Base-by-base conservation (phyloP, 1,284 basidiomycete species). In the Lignosus rhinocerotis region DNA sequence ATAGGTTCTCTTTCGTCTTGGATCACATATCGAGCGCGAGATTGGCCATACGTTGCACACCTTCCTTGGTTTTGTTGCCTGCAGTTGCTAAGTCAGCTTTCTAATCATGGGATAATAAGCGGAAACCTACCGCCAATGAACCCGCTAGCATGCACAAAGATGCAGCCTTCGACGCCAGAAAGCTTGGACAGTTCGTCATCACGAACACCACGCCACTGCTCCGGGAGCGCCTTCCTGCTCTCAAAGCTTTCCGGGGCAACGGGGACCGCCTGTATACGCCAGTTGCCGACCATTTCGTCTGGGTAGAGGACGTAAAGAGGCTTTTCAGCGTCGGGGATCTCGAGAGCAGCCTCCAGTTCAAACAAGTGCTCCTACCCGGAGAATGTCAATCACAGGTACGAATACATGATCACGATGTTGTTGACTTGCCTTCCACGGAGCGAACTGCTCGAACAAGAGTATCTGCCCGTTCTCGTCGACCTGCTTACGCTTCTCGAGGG, bases 181-280 rank as follows among this genome's bases (percentile, higher is more conserved):
- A 86, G 75, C 64, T 87, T 77, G 48, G 86, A 89, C 45, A 99
- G 78, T 51, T 83, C 81, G 9, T 91, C 88, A 72, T 99, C 97
- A 45, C 97, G 82, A 41, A 96, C 75, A 9, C 97, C 96, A 61
- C 96, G 82, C 96, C 97, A 99, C 59, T 81, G 78, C 73, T 98
- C 94, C 1, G 97, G 96, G 39, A 99, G 78, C 1, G 94, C 87
- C 73, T 96, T 97, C 46, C 97, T 84, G 73, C 90, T 95, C 70
- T 89, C 85, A 69, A 99, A 99, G 69, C 89, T 92, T 67, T 93
- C 91, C 2, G 90, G 78, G 1, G 86, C 81, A 51, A 89, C 78
- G 14, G 96, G 92, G 14, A 99, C 93, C 14, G 95, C 95, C 72
- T 98, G 96, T 48, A 99, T 79, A 48, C 97, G 87, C 96, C 96